Evolutionary conservation across 352 stramenopile species (phyloP), one percentile per base, ranked within the genome.

Genomic region (Phytophthora pinifolia): DNA sequence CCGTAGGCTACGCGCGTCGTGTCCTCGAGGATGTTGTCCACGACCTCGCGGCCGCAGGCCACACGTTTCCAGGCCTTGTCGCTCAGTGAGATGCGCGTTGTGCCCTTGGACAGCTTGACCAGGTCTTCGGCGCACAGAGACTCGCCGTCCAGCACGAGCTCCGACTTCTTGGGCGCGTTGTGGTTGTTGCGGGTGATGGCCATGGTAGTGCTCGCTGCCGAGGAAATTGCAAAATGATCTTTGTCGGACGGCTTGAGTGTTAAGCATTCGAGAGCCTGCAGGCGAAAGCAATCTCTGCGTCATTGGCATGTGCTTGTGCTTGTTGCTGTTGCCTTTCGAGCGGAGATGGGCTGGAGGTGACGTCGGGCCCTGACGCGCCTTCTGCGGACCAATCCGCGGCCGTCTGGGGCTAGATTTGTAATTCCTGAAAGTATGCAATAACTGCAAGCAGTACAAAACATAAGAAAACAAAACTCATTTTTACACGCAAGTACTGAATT

Each of bases 1-100:
- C 88, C 88, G 74, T 97, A 96, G 14, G 81, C 86, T 25, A 95
- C 85, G 33, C 78, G 76, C 42, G 75, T 76, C 18, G 68, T 79
- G 61, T 89, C 83, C 58, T 88, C 76, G 41, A 96, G 72, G 69
- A 95, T 94, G 59, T 87, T 88, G 67, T 96, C 86, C 8, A 96
- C 84, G 50, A 96, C 86, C 8, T 92, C 74, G 30, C 83, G 74
- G 33, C 79, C 69, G 46, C 67, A 74, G 5, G 75, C 63, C n/a
- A 94, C 83, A n/a, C 83, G 83, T 53, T 83, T 77, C 84, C 82
- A 92, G 20, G 80, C 83, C 25, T 89, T 74, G 8, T 64, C 35
- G 52, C 72, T 89, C 34, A 94, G 70, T 35, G 70, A 58, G 56
- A 94, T 71, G 20, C 54, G 78, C 42, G 63, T 79, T 46, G 67